phyloP scores from a whole-genome alignment of 1,139 yeast genomes.

The Lodderomyces parapsilosis region DNA sequence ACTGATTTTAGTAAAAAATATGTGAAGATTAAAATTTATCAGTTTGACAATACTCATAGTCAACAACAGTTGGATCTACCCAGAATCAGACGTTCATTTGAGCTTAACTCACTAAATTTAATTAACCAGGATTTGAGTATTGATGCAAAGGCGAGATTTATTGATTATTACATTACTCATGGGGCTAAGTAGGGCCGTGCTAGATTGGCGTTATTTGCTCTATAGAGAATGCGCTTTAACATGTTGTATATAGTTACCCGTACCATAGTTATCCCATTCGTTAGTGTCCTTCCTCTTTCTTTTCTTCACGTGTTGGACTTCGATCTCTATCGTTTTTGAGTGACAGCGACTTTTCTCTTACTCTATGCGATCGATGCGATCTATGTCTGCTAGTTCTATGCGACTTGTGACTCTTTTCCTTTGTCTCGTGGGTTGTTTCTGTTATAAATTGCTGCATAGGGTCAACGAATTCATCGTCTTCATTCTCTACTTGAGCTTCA shows the following conservation, averaged over 20 bases:
- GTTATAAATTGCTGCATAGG: constrained; percentile 19
- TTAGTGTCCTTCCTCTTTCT: constrained; percentile 1
- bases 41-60: constrained; percentile 8
- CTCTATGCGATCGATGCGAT: constrained; percentile 5
- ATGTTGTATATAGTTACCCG: too few species aligned
- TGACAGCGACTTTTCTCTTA: constrained; percentile 1
- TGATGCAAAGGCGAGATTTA: constrained; percentile 31
- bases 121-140: constrained; percentile 28
- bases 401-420: constrained; percentile 1
- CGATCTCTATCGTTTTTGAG: not conserved
- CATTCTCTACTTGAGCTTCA: constrained; percentile 5
- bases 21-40: constrained; percentile 27
- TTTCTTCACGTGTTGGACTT: constrained; percentile 7
- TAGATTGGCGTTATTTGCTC: too few species aligned
- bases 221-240: too few species aligned
- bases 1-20: constrained; percentile 21
- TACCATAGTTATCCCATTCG: too few species aligned
- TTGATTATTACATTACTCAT: constrained; percentile 29
- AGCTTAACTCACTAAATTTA: constrained; percentile 28
- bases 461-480: constrained; percentile 19
- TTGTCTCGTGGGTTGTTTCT: constrained; percentile 12
- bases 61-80: constrained; percentile 11
- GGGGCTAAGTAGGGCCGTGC: too few species aligned
- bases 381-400: constrained; percentile 8
- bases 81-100: constrained; percentile 25